Evolutionary conservation across 2,329 filamentous ascomycete genomes (phyloP), one percentile per base, ranked within the genome.

Genomic region (Colletotrichum echinochloae): DNA sequence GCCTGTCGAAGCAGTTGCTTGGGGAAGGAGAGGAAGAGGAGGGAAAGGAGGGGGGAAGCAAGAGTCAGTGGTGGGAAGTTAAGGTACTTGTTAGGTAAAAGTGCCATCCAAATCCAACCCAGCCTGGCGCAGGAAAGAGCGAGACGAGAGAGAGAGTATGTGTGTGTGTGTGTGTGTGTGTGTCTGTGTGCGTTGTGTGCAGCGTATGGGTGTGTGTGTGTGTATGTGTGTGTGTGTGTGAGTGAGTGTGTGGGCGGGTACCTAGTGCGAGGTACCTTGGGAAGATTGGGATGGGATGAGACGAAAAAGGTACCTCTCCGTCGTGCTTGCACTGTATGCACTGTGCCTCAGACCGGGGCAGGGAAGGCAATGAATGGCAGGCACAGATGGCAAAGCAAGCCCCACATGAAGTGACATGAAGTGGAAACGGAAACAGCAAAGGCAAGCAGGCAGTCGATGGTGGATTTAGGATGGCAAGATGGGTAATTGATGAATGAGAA

Each of bases 81-180:
- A 49, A 67, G 68, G 68, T 68, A 71, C 68, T 71, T 71, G 65
- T 71, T 67, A 70, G 67, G 66, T 66, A 59, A 71, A 71, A n/a
- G 46, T 67, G 64, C 65, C 51, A 57, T 70, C 56, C 51, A 41
- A 67, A 60, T 48, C 59, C 49, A 63, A 52, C 59, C 57, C 68
- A 67, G 68, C 64, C 68, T 46, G 67, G 63, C 49, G 63, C 56
- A 44, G 63, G 35, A 66, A 65, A 60, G 44, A 64, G 44, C 44
- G 61, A 65, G 35, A 26, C 44, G 52, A 56, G 56, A 44, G 61
- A 65, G 60, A 48, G 35, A 35, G 35, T 7, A 39, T 54, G 23
- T n/a, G 66, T 49, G 66, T 56, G 63, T 49, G 48, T 46, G 46
- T 63, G 48, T 39, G 57, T 55, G 28, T 62, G 41, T 67, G 59